phyloP scores from a whole-genome alignment of 2,329 filamentous ascomycete species.

The Coniochaeta hoffmannii region DNA sequence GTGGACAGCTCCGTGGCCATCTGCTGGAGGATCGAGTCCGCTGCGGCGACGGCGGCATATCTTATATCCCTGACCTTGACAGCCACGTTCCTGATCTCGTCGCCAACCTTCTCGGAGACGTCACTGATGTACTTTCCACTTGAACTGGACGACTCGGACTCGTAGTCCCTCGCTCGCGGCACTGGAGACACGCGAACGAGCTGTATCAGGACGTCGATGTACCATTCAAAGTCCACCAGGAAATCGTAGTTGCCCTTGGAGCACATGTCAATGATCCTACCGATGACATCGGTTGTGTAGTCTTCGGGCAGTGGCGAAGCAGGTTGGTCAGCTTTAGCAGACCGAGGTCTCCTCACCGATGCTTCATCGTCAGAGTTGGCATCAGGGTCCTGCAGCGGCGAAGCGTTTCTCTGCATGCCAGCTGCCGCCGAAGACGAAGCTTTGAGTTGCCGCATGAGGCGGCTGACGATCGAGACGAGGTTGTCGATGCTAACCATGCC shows the following conservation, averaged over 20 bases:
- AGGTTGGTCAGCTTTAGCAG: slow-evolving; percentile 27
- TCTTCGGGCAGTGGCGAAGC: slow-evolving; percentile 69
- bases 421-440: slow-evolving; percentile 46
- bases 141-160: neutral
- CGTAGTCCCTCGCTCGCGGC: slow-evolving; percentile 30
- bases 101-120: slow-evolving; percentile 67
- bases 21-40: slow-evolving; percentile 65
- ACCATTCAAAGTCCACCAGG: slow-evolving; percentile 93
- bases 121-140: slow-evolving; percentile 24
- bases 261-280: slow-evolving; percentile 80
- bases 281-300: slow-evolving; percentile 77
- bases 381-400: slow-evolving; percentile 36
- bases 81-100: slow-evolving; percentile 81
- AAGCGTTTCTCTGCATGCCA: slow-evolving; percentile 24
- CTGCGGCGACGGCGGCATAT: slow-evolving; percentile 70
- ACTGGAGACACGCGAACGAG: slow-evolving; percentile 64
- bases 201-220: slow-evolving; percentile 82
- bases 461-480: slow-evolving; percentile 73
- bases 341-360: slow-evolving; percentile 15
- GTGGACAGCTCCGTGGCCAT: slow-evolving; percentile 45
- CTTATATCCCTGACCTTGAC: slow-evolving; percentile 86
- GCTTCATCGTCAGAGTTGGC: slow-evolving; percentile 43
- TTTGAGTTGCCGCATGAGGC: slow-evolving; percentile 80
- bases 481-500: slow-evolving; percentile 92
- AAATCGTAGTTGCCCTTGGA: slow-evolving; percentile 81